Base-by-base conservation (phyloP, 164 flowering plant genomes). In the Vitis labrusca region DNA sequence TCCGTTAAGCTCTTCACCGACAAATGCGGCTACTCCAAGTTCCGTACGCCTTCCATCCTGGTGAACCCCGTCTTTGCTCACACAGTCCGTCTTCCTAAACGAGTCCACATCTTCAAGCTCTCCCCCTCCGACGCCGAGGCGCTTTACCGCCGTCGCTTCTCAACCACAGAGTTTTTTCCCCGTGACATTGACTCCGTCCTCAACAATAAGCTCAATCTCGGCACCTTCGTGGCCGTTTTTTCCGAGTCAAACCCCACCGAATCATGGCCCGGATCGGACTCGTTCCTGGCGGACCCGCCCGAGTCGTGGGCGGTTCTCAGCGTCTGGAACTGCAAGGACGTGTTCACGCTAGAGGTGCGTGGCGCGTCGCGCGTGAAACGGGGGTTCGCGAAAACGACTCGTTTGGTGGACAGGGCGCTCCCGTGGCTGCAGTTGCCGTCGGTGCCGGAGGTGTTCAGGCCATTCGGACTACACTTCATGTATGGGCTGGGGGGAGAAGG, bases 1-100 rank as follows among this genome's bases (percentile, higher is more conserved):
- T 95, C 99, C 0, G 78, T 96, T 5, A 82, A 80, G 13, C 93
- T 96, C 50, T 96, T 96, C 86, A 89, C 90, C 47, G 72, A 74
- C 29, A 88, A 90, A 76, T 88, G 92, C 67, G 93, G 92, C 14
- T 96, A 96, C 80, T 69, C 88, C 57, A 88, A 87, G 75, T 93
- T 96, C 80, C 95, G 99, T 1, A 89, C 91, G 6, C 95, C 97
- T 0, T 82, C 94, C 1, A 82, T 96, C 48, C 74, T 96, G 9
- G 99, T 91, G 73, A 91, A 91, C 73, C 99, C 99, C 69, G 99
- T 96, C 5, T 89, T 74, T 76, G 97, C 94, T 44, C 99, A 96
- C 78, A 85, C 83, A 14, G 77, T 80, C 71, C 23, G 63, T 15
- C 57, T 86, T 61, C 37, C 89, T 1, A 51, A 52, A 15, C 75